These are phyloP conservation scores for Dactylis glomerata DNA, from an alignment of 176 grass and related monocot genomes.

Conservation along the genomic window DNA sequence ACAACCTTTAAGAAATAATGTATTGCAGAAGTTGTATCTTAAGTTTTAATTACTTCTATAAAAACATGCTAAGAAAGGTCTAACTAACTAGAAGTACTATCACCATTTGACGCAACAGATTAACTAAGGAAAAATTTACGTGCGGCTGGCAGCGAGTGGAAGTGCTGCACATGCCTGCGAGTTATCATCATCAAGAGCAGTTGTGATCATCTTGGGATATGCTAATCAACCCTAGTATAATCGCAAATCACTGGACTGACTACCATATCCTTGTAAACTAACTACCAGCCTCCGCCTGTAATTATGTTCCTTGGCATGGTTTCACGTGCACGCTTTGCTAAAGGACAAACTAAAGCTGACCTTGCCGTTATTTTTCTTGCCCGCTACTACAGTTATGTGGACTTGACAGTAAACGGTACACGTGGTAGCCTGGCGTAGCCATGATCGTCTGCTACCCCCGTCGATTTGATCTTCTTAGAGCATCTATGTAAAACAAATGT, in stretches of 20 bases:
- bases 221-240: neutral
- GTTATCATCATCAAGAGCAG: neutral
- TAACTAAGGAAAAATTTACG: neutral
- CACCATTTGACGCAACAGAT: no score
- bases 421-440: neutral
- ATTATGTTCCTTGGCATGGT: neutral
- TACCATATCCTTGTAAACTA: neutral
- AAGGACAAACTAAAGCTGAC: conserved; percentile 7
- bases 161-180: neutral
- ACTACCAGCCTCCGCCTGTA: neutral
- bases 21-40: no score
- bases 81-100: no score
- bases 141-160: neutral
- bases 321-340: conserved; percentile 15
- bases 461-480: neutral
- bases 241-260: neutral
- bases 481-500: no score
- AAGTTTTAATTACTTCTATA: no score
- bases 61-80: no score
- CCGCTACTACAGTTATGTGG: neutral
- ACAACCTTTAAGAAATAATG: no score
- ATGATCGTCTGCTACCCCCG: neutral
- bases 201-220: neutral
- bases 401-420: neutral
- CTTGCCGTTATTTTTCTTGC: neutral